These are phyloP conservation scores for Nectriaceae sp. DNA, from an alignment of 2,329 filamentous ascomycete genomes.

Conservation along the genomic window DNA sequence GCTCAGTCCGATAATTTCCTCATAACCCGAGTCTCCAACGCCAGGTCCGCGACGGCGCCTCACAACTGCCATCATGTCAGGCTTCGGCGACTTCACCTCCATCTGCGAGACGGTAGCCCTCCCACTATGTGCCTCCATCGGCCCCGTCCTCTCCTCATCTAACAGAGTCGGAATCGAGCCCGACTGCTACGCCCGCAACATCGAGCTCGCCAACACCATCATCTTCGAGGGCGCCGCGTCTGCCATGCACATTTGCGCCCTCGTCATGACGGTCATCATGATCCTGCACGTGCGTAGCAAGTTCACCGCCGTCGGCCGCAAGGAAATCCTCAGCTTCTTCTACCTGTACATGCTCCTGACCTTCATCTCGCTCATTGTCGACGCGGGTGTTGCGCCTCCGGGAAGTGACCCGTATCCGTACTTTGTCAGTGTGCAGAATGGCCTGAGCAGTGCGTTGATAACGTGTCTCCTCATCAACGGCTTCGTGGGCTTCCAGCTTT, in stretches of 20 bases:
- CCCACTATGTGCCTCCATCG: constrained; percentile 85
- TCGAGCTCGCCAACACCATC: constrained; percentile 96
- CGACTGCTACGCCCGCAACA: constrained; percentile 89
- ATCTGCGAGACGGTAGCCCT: constrained; percentile 86
- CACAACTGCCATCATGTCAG: constrained; percentile 70
- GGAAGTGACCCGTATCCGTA: constrained; percentile 82
- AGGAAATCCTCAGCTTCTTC: constrained; percentile 85
- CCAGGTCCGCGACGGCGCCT: too few relatives aligned
- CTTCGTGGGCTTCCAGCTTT: constrained; percentile 97
- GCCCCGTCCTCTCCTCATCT: constrained; percentile 68
- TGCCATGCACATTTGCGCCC: constrained; percentile 87
- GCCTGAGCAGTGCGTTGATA: constrained; percentile 80
- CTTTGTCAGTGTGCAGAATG: constrained; percentile 86
- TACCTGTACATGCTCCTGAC: constrained; percentile 94
- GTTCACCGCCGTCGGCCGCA: constrained; percentile 89
- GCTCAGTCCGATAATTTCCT: too few relatives aligned
- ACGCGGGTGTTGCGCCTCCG: constrained; percentile 88
- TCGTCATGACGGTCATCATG: constrained; percentile 96
- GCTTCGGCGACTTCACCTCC: constrained; percentile 86
- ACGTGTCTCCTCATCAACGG: constrained; percentile 94
- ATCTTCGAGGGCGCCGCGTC: constrained; percentile 94
- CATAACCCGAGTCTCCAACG: too few relatives aligned
- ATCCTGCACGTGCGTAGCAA: constrained; percentile 95
- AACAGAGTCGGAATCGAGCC: constrained; percentile 79
- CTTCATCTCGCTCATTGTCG: constrained; percentile 84